Evolutionary conservation across 371 early-diverging fungal genomes (phyloP), one percentile per base, ranked within the genome.

Genomic region (Apophysomyces ossiformis): DNA sequence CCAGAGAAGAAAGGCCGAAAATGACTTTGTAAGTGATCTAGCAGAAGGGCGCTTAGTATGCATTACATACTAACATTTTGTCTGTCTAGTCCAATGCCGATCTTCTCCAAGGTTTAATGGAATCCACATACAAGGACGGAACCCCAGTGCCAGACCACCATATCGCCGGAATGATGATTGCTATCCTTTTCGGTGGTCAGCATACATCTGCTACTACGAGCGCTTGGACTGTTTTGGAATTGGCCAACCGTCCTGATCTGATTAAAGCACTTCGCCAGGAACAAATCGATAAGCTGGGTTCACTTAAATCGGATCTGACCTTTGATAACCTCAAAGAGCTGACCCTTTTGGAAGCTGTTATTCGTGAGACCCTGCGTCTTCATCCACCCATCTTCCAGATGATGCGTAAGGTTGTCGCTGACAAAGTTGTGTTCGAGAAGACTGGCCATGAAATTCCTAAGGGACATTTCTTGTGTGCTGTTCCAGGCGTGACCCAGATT

Each of bases 111-210:
- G 85, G 88, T 16, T 81, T 96, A 61, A 95, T 96, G 91, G 84
- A 89, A 61, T 85, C 92, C 37, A 85, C 83, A 18, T 98, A 97
- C 86, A 95, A 94, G 83, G 89, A 92, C 70, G 98, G 98, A 43
- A 79, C 83, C 44, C 79, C 78, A 54, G 69, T 93, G 54, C 84
- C 90, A 35, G 96, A 97, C 66, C 76, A 85, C 44, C 94, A 95
- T 66, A 87, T 94, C 67, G 93, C 95, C 18, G 92, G 95, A 85
- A 89, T 98, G 87, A 90, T 96, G 92, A 98, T 97, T 84, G 98
- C 98, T 21, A 75, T 94, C 50, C 84, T 97, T 38, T 93, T 98
- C 87, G 99, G 95, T 50, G 99, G 99, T 16, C 97, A 97, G 78
- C 99, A 98, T 81, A 97, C 99, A 5, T 87, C 88, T 21, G 93